Evolutionary conservation across 257 asterid genomes (phyloP).

Genomic region (Scutellaria baicalensis): DNA sequence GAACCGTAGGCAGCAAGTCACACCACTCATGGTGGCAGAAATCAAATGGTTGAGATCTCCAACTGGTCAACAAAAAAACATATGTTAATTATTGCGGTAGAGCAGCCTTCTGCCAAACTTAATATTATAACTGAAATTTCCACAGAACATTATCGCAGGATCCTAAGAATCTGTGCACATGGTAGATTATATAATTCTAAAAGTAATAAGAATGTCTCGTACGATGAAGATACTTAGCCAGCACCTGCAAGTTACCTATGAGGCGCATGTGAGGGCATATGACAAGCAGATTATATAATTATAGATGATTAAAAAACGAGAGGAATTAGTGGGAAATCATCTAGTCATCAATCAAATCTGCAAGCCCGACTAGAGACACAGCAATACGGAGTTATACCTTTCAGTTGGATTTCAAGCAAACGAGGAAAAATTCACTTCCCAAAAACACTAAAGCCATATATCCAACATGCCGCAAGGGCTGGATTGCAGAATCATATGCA

Average conservation of each 20-base stretch:
- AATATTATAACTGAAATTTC: background rate
- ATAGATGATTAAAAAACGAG: background rate
- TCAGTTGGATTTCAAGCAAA: background rate
- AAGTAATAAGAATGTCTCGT: background rate
- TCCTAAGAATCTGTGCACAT: slow-evolving; percentile 5
- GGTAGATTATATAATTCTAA: background rate
- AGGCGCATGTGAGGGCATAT: background rate
- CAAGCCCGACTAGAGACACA: background rate
- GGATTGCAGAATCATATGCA: background rate
- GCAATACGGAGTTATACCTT: background rate
- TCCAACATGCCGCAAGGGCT: background rate
- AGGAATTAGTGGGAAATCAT: background rate
- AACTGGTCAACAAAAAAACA: slow-evolving; percentile 21
- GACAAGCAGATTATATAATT: background rate
- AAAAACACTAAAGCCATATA: background rate
- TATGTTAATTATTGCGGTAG: too few relatives aligned
- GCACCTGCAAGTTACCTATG: background rate
- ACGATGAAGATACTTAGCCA: background rate
- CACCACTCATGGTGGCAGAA: slow-evolving; percentile 55
- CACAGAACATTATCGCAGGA: background rate
- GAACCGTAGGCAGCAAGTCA: slow-evolving; percentile 45
- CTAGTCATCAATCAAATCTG: background rate
- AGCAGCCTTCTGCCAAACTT: background rate
- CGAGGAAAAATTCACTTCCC: background rate
- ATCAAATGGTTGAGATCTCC: slow-evolving; percentile 47